A percentile compares a stretch with the other conserved stretches of the same genome.
Conservation (phyloP, 2,329 filamentous ascomycete species). For the Ophiognomonia clavigignenti-juglandacearum region DNA sequence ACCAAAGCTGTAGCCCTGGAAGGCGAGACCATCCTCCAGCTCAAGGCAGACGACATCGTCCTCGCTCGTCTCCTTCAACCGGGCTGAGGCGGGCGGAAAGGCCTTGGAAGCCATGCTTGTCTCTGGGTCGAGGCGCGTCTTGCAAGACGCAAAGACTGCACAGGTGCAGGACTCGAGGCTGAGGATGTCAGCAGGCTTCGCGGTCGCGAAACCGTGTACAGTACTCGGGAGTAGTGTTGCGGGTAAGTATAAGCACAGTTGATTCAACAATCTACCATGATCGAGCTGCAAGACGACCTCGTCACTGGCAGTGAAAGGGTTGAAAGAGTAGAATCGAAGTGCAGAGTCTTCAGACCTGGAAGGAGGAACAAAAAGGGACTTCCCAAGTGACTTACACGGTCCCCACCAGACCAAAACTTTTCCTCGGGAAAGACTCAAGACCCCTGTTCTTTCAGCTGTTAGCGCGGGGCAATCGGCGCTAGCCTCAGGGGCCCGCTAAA, state of each 20-base stretch:
- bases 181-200: conserved; percentile 8
- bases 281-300: conserved; percentile 9
- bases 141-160: conserved; percentile 1
- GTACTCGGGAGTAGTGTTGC: conserved; percentile 3
- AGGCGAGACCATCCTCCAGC: conserved; percentile 84
- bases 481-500: too few species aligned
- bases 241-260: conserved; percentile 3
- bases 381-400: not conserved
- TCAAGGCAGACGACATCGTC: conserved; percentile 77
- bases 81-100: conserved; percentile 57
- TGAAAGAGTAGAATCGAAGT: conserved; percentile 1
- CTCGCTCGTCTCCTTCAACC: conserved; percentile 45
- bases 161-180: conserved; percentile 6
- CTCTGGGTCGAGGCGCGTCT: not conserved
- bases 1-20: conserved; percentile 95
- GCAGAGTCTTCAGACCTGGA: not conserved
- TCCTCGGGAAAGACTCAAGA: not conserved
- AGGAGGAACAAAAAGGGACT: not conserved
- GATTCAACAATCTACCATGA: conserved; percentile 10
- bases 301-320: conserved; percentile 10
- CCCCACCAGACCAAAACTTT: conserved; percentile 5
- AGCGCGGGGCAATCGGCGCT: too few species aligned
- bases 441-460: conserved; percentile 4
- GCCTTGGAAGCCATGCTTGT: conserved; percentile 33
- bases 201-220: not conserved